Conservation (phyloP, 2,329 filamentous ascomycete species). For the Sclerotinia nivalis region DNA sequence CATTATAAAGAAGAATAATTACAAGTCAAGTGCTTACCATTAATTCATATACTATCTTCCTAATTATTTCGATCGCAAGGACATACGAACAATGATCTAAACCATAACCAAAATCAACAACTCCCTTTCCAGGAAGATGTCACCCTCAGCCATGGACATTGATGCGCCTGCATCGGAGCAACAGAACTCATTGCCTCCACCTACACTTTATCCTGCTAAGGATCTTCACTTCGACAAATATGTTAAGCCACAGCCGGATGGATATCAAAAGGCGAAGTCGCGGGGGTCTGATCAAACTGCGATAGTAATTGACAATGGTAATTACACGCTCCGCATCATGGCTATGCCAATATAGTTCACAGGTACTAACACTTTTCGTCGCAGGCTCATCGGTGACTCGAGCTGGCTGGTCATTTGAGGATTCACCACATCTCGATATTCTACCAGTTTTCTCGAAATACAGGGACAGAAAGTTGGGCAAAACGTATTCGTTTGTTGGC, state of each 20-base stretch:
- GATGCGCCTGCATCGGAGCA: slow-evolving; percentile 44
- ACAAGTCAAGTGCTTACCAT: not conserved
- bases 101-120: not conserved
- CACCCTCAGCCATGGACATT: slow-evolving; percentile 39
- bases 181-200: slow-evolving; percentile 53
- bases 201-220: slow-evolving; percentile 59
- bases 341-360: not conserved
- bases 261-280: slow-evolving; percentile 62
- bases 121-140: slow-evolving; percentile 35
- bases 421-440: slow-evolving; percentile 73
- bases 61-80: not conserved
- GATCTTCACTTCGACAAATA: slow-evolving; percentile 62
- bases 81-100: slow-evolving; percentile 15
- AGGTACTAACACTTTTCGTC: slow-evolving; percentile 26
- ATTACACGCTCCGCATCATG: not conserved
- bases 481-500: slow-evolving; percentile 89
- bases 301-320: slow-evolving; percentile 98
- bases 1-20: slow-evolving; percentile 7
- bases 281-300: slow-evolving; percentile 60
- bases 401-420: slow-evolving; percentile 94
- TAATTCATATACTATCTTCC: not conserved
- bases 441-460: slow-evolving; percentile 94
- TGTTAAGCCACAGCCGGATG: slow-evolving; percentile 59
- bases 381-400: slow-evolving; percentile 84
- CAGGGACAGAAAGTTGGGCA: slow-evolving; percentile 88